These are phyloP conservation scores for Glycyrrhiza uralensis DNA, from an alignment of 306 rosid species.

Conservation along the genomic window DNA sequence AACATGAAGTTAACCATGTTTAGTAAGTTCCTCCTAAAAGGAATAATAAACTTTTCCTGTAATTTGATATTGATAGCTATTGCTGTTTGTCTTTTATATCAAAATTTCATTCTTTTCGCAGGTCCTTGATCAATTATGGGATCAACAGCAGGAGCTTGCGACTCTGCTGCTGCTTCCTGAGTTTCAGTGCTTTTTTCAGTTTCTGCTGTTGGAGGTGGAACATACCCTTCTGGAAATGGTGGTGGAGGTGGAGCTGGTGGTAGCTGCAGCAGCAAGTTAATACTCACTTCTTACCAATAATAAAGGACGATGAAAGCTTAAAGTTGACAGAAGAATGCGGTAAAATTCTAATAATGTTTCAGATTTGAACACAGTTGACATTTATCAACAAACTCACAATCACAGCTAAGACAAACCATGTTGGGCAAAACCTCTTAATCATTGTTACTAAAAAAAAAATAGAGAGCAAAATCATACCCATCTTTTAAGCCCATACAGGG, in stretches of 20 bases:
- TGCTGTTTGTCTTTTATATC: constrained; percentile 14
- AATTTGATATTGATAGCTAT: background rate
- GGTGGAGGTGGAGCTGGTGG: constrained; percentile 89
- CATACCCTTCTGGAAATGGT: constrained; percentile 84
- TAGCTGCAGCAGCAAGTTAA: constrained; percentile 45
- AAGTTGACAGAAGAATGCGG: background rate
- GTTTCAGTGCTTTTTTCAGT: constrained; percentile 64
- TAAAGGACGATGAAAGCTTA: background rate
- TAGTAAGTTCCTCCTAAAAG: background rate
- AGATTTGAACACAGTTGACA: background rate
- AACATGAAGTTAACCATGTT: background rate
- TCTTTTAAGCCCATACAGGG: background rate
- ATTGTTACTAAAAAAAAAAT: background rate
- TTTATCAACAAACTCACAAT: constrained; percentile 14
- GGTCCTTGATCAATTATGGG: constrained; percentile 94
- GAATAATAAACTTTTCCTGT: background rate
- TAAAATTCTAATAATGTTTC: background rate
- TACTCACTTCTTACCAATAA: constrained; percentile 5
- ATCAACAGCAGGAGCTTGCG: constrained; percentile 63
- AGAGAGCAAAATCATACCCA: background rate
- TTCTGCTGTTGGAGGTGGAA: constrained; percentile 52
- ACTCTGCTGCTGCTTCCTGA: constrained; percentile 59
- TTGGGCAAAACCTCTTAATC: background rate
- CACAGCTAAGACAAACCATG: background rate
- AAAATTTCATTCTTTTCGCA: constrained; percentile 76